Evolutionary conservation across 2,329 filamentous ascomycete species (phyloP).

Genomic region (Penicillium expansum): DNA sequence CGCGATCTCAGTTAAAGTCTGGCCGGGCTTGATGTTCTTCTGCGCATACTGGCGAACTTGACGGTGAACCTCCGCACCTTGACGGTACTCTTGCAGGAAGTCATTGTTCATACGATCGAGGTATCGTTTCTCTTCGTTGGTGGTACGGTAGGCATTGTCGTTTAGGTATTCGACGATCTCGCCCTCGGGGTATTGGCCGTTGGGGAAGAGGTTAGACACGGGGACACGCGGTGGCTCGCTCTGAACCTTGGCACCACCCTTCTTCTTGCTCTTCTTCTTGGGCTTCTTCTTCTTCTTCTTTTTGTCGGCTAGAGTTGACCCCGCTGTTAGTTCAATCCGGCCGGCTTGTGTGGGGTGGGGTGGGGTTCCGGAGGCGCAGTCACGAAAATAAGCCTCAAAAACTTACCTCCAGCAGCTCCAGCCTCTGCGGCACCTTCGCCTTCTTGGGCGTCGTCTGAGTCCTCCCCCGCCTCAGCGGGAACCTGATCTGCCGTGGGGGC

Average conservation of each 20-base stretch:
- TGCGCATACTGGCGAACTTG: conserved; percentile 83
- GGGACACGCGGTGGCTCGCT: conserved; percentile 73
- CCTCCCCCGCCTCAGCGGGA: conserved; percentile 51
- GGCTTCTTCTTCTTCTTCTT: conserved; percentile 91
- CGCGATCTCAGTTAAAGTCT: conserved; percentile 76
- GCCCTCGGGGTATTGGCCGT: conserved; percentile 70
- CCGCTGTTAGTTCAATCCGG: conserved; percentile 6
- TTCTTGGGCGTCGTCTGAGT: conserved; percentile 55
- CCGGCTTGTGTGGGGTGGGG: not conserved
- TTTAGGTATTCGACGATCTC: conserved; percentile 74
- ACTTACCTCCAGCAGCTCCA: conserved; percentile 38
- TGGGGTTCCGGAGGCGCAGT: not conserved
- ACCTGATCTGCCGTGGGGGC: conserved; percentile 31
- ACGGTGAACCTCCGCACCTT: conserved; percentile 84
- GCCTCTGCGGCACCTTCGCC: conserved; percentile 43
- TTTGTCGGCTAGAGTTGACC: conserved; percentile 48
- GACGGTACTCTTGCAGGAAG: conserved; percentile 75
- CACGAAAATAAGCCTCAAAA: not conserved
- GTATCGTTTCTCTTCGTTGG: conserved; percentile 79
- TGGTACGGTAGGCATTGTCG: conserved; percentile 76
- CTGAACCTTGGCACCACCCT: conserved; percentile 61
- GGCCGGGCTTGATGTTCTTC: conserved; percentile 75
- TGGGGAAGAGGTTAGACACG: conserved; percentile 70
- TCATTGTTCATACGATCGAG: conserved; percentile 77
- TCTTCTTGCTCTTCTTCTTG: conserved; percentile 71